Evolutionary conservation across 78 protist species (phyloP), one percentile per base, ranked within the genome.

Genomic region (Creolimax fragrantissima): DNA sequence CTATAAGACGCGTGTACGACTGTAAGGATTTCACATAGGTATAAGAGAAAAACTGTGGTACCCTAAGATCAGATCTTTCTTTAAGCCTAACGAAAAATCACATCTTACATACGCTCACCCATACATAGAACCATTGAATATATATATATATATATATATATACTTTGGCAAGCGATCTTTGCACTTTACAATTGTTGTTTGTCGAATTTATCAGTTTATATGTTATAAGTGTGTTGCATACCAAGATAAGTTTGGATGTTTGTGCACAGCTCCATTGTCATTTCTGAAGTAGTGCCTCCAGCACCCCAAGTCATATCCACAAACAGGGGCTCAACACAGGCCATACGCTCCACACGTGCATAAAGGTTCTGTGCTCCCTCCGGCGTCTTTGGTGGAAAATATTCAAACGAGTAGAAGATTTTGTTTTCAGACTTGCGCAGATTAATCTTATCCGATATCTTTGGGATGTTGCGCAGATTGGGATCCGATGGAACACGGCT

Each of bases 321-420:
- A 37, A 90, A 93, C 36, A 89, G 43, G 5, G 90, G 90, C 11
- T 89, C 32, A 42, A 42, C 35, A 84, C 41, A 24, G 3, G 92
- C 4, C 92, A 93, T 85, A 32, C 93, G 94, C 42, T 89, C 92
- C 35, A 93, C 5, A 2, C 96, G 95, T 35, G 88, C 91, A 17
- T 83, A 4, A 41, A 96, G 74, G 85, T 93, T 94, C 44, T 4
- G 85, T 3, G 92, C 95, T 4, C 98, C 96, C 2, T 86, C 83
- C n/a, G 93, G 91, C 17, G 98, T 96, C 84, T 93, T 66, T 35
- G 98, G 98, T 2, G 98, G 98, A 67, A 96, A 96, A 85, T 43
- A 96, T 89, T 96, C 98, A 35, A 95, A 93, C 41, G 95, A 92
- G 93, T 58, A 94, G 91, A 89, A 95, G 36, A n/a, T 43, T 35